These are phyloP conservation scores for Candida maris DNA, from an alignment of 805 yeast species.

Conservation along the genomic window DNA sequence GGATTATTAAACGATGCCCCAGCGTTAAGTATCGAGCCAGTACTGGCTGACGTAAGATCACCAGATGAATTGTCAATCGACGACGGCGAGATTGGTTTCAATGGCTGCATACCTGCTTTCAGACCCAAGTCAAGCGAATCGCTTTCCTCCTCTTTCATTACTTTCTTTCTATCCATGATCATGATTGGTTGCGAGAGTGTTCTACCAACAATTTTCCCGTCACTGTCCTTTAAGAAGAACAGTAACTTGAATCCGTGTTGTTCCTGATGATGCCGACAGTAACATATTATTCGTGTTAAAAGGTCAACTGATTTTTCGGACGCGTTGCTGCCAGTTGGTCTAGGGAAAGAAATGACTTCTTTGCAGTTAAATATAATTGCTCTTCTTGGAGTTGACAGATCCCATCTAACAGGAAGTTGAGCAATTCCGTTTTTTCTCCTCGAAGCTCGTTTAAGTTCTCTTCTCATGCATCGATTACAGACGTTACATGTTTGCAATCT, in stretches of 20 bases:
- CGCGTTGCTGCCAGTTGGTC: constrained; percentile 39
- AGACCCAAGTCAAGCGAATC: constrained; percentile 2
- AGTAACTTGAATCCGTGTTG: constrained; percentile 76
- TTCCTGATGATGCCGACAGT: constrained; percentile 93
- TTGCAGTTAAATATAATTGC: constrained; percentile 90
- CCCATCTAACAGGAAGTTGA: constrained; percentile 75
- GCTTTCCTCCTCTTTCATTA: constrained; percentile 37
- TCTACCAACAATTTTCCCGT: constrained; percentile 66
- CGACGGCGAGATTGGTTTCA: constrained; percentile 20
- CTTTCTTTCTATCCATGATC: constrained; percentile 93
- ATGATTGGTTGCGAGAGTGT: constrained; percentile 69
- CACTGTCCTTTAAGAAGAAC: constrained; percentile 59
- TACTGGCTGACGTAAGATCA: constrained; percentile 24
- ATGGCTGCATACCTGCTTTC: constrained; percentile 2
- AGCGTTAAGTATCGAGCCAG: constrained; percentile 8
- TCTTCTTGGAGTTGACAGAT: constrained; percentile 66
- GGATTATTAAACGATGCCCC: constrained; percentile 5
- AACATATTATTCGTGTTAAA: constrained; percentile 82
- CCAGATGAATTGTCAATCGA: constrained; percentile 35
- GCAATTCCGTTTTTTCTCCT: constrained; percentile 80
- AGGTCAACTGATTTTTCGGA: constrained; percentile 42
- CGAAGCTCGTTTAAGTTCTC: constrained; percentile 92
- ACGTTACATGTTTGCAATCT: constrained; percentile 54
- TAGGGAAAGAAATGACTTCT: constrained; percentile 74
- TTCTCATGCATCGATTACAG: constrained; percentile 83